These are phyloP conservation scores for Veloporphyrellus conicus DNA, from an alignment of 1,284 basidiomycete species.

Conservation along the genomic window DNA sequence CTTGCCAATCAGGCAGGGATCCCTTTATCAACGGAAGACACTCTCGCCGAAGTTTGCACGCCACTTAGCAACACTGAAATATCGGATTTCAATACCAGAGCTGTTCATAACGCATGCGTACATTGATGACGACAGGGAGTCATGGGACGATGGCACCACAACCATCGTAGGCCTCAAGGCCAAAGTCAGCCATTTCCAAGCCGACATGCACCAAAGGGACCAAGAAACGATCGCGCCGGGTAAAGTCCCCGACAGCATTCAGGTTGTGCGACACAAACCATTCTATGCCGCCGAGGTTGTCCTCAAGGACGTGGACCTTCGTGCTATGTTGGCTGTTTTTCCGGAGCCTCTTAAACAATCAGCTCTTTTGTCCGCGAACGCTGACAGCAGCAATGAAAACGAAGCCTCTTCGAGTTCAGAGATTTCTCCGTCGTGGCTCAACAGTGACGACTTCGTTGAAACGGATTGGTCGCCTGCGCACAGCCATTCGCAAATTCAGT, in stretches of 20 bases:
- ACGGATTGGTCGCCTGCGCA: constrained; percentile 59
- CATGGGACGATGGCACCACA: constrained; percentile 78
- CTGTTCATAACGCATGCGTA: constrained; percentile 89
- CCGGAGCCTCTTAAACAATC: constrained; percentile 61
- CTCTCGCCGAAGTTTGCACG: constrained; percentile 87
- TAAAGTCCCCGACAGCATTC: constrained; percentile 45
- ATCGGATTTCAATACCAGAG: constrained; percentile 74
- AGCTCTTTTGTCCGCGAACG: constrained; percentile 43
- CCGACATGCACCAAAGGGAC: constrained; percentile 90
- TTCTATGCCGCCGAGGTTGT: constrained; percentile 93
- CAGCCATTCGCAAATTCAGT: constrained; percentile 57
- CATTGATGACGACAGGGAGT: constrained; percentile 70
- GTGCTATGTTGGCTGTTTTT: constrained; percentile 77
- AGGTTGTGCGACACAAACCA: constrained; percentile 72
- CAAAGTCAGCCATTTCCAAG: constrained; percentile 75
- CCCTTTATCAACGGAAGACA: constrained; percentile 70
- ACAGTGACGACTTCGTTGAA: constrained; percentile 83
- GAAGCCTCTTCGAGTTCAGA: constrained; percentile 25
- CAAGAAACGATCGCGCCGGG: constrained; percentile 67
- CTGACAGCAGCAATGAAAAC: constrained; percentile 25
- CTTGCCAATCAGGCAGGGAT: constrained; percentile 84
- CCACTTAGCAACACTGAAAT: constrained; percentile 90
- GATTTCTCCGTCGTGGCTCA: constrained; percentile 61
- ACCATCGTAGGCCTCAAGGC: constrained; percentile 84
- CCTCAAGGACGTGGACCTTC: constrained; percentile 74